A percentile compares a stretch with the other conserved stretches of the same genome.
These are phyloP conservation scores for Xerocomellus dryophilus DNA, from an alignment of 768 basidiomycete genomes.

Conservation along the genomic window DNA sequence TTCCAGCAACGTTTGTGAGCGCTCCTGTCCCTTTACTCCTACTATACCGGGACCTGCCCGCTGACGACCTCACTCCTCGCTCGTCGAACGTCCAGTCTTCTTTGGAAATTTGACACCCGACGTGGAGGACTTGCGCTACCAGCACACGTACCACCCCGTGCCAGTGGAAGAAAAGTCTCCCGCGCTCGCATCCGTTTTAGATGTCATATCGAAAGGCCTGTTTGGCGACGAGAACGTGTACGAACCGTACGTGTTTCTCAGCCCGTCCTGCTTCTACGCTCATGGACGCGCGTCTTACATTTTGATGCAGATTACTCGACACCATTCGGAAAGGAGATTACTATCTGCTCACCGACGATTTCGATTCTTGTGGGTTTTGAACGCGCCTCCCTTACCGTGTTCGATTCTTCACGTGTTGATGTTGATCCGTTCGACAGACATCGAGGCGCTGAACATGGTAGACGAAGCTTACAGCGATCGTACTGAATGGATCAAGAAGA, in stretches of 20 bases:
- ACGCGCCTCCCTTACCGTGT: neutral
- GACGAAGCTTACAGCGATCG: slow-evolving; percentile 85
- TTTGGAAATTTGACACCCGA: slow-evolving; percentile 85
- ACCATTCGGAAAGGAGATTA: slow-evolving; percentile 75
- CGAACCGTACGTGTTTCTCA: slow-evolving; percentile 63
- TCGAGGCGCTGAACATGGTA: slow-evolving; percentile 80
- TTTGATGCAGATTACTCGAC: slow-evolving; percentile 55
- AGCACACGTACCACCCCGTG: slow-evolving; percentile 79
- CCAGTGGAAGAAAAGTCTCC: slow-evolving; percentile 83
- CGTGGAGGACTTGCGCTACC: slow-evolving; percentile 83
- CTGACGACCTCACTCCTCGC: neutral
- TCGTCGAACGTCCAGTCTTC: slow-evolving; percentile 57
- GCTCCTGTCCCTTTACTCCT: neutral
- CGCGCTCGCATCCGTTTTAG: slow-evolving; percentile 72
- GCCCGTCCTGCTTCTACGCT: neutral
- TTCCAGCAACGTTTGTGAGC: slow-evolving; percentile 79
- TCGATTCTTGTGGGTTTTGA: slow-evolving; percentile 72
- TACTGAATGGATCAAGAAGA: slow-evolving; percentile 90
- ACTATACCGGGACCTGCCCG: too few species aligned
- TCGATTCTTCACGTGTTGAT: neutral
- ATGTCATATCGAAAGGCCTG: slow-evolving; percentile 68
- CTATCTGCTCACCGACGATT: slow-evolving; percentile 88
- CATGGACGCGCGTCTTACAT: slow-evolving; percentile 12
- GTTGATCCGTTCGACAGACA: slow-evolving; percentile 44
- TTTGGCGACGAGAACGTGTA: slow-evolving; percentile 84